Conservation (phyloP, 1,284 basidiomycete species). For the Xerocomus nothofagi region DNA sequence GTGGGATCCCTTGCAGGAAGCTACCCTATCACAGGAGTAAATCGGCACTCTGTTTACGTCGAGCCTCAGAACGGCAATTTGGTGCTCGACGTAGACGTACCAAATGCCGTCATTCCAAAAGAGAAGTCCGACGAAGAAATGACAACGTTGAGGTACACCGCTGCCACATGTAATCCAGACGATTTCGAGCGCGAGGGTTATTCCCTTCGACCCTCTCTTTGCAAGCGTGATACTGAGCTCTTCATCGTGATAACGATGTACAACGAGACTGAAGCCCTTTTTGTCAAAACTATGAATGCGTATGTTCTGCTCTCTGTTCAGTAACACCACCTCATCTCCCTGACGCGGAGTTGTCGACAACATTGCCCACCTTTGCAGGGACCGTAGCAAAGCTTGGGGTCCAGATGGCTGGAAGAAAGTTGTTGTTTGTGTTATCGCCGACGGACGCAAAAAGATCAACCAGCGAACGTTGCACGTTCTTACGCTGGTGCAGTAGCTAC, state of each 20-base stretch:
- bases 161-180: slow-evolving; percentile 94
- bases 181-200: slow-evolving; percentile 79
- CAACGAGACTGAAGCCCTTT: slow-evolving; percentile 91
- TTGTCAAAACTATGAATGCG: slow-evolving; percentile 86
- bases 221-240: slow-evolving; percentile 85
- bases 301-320: slow-evolving; percentile 38
- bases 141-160: slow-evolving; percentile 86
- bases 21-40: slow-evolving; percentile 71
- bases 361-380: slow-evolving; percentile 82
- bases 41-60: slow-evolving; percentile 74
- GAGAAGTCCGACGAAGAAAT: slow-evolving; percentile 72
- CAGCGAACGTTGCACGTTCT: slow-evolving; percentile 84
- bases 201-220: slow-evolving; percentile 82
- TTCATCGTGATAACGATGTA: slow-evolving; percentile 98
- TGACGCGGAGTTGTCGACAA: slow-evolving; percentile 87
- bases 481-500: slow-evolving; percentile 49
- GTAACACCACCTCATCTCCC: slow-evolving; percentile 7
- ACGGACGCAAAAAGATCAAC: slow-evolving; percentile 90
- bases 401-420: slow-evolving; percentile 94
- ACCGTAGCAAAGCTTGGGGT: slow-evolving; percentile 90
- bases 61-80: slow-evolving; percentile 82
- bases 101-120: slow-evolving; percentile 73
- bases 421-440: slow-evolving; percentile 90
- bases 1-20: slow-evolving; percentile 51
- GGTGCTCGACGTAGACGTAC: slow-evolving; percentile 79